Evolutionary conservation across 116 monocot genomes (phyloP).

Genomic region (Posidonia oceanica): DNA sequence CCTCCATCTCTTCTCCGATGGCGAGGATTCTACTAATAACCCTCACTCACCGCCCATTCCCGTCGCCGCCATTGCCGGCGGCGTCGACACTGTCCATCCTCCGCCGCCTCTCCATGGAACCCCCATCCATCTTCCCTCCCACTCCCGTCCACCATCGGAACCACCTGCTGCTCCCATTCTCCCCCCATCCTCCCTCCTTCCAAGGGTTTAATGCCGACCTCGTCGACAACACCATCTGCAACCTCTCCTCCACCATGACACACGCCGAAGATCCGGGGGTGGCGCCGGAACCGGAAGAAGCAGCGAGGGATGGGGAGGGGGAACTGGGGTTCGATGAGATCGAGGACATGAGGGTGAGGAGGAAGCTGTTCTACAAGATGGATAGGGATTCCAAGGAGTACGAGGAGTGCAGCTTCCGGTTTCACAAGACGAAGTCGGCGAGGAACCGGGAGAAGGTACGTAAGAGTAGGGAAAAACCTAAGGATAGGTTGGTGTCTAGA

Average conservation of each 20-base stretch:
- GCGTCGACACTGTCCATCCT: no score
- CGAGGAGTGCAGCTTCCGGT: slow-evolving; percentile 49
- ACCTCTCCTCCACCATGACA: background rate
- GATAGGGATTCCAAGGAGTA: slow-evolving; percentile 61
- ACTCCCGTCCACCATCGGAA: background rate
- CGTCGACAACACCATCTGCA: slow-evolving; percentile 2
- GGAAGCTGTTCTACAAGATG: slow-evolving; percentile 66
- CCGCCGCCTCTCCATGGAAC: background rate
- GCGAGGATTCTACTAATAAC: background rate
- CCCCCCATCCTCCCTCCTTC: background rate
- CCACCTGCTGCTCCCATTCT: background rate
- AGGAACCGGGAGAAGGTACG: slow-evolving; percentile 3
- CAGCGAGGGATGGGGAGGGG: background rate
- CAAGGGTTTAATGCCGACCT: background rate
- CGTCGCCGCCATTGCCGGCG: background rate
- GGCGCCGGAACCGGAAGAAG: background rate
- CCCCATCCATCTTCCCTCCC: background rate
- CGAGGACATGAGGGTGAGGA: slow-evolving; percentile 50
- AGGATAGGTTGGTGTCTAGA: background rate
- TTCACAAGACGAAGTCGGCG: slow-evolving; percentile 31
- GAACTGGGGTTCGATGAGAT: slow-evolving; percentile 45
- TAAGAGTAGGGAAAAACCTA: background rate
- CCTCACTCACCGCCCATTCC: background rate
- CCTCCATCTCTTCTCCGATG: background rate
- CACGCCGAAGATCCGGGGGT: no score